Conservation (phyloP, 345 rosid genomes). For the Triadica sebifera region DNA sequence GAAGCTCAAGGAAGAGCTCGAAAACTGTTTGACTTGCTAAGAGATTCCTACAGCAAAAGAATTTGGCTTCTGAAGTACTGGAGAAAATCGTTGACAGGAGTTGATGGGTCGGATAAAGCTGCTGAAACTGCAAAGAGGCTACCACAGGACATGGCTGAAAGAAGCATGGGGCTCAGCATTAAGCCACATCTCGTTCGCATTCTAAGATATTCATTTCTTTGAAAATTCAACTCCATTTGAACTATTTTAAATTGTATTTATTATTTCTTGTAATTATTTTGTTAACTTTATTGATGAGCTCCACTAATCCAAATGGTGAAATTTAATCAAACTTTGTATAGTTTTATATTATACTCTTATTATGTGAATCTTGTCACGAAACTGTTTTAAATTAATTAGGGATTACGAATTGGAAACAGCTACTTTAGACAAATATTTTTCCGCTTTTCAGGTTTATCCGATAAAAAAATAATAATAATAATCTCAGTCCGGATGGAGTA, state of each 20-base stretch:
- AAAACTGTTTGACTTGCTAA: conserved; percentile 58
- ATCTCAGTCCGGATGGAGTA: no score
- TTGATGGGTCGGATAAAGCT: conserved; percentile 62
- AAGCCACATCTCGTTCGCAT: conserved; percentile 38
- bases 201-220: conserved; percentile 10
- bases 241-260: conserved; percentile 20
- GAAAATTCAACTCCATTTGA: background rate
- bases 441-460: no score
- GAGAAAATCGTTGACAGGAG: conserved; percentile 58
- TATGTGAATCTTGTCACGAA: no score
- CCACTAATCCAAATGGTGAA: no score
- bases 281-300: no score
- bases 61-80: conserved; percentile 48
- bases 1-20: conserved; percentile 66
- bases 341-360: no score
- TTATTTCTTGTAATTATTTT: no score
- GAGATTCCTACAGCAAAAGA: conserved; percentile 63
- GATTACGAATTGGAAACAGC: no score
- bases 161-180: conserved; percentile 62
- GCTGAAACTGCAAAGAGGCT: conserved; percentile 68
- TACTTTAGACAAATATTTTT: no score
- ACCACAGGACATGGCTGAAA: conserved; percentile 66
- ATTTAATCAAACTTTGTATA: no score
- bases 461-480: no score
- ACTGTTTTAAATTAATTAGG: no score